These are phyloP conservation scores for Neurospora sp. DNA, from an alignment of 2,329 filamentous ascomycete species.

Conservation along the genomic window DNA sequence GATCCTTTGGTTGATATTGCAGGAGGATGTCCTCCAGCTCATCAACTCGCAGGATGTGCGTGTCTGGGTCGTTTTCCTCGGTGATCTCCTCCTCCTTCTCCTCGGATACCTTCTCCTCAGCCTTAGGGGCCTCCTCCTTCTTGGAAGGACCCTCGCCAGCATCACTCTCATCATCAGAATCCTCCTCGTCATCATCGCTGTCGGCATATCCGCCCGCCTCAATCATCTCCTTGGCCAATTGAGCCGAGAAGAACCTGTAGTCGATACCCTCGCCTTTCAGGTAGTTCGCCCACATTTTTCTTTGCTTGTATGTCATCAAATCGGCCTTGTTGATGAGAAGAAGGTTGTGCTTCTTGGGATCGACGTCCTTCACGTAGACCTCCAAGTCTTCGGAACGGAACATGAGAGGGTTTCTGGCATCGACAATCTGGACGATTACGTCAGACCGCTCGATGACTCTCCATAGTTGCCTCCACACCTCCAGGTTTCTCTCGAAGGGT, in stretches of 20 bases:
- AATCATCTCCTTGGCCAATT: conserved; percentile 80
- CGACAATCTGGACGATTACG: conserved; percentile 94
- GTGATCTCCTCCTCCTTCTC: conserved; percentile 15
- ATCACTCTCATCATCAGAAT: conserved; percentile 22
- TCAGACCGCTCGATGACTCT: conserved; percentile 95
- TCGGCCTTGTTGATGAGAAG: conserved; percentile 97
- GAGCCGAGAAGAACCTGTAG: conserved; percentile 94
- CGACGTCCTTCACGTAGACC: conserved; percentile 86
- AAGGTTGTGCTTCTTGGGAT: conserved; percentile 79
- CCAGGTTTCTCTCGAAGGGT: conserved; percentile 91
- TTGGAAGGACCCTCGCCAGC: conserved; percentile 1
- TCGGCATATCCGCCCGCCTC: conserved; percentile 40
- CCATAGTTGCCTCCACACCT: conserved; percentile 98
- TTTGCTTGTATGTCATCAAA: conserved; percentile 88
- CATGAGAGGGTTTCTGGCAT: conserved; percentile 86
- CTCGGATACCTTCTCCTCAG: conserved; percentile 23
- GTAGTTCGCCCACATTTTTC: conserved; percentile 76
- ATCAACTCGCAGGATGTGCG: conserved; percentile 81
- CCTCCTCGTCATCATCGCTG: conserved; percentile 24
- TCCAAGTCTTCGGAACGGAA: conserved; percentile 94
- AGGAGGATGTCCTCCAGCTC: conserved; percentile 88
- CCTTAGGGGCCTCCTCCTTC: conserved; percentile 17
- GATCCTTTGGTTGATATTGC: conserved; percentile 49
- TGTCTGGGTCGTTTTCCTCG: conserved; percentile 45
- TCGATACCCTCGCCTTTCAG: conserved; percentile 72